Evolutionary conservation across 371 early-diverging fungal species (phyloP).

Genomic region (Smittium culicis): DNA sequence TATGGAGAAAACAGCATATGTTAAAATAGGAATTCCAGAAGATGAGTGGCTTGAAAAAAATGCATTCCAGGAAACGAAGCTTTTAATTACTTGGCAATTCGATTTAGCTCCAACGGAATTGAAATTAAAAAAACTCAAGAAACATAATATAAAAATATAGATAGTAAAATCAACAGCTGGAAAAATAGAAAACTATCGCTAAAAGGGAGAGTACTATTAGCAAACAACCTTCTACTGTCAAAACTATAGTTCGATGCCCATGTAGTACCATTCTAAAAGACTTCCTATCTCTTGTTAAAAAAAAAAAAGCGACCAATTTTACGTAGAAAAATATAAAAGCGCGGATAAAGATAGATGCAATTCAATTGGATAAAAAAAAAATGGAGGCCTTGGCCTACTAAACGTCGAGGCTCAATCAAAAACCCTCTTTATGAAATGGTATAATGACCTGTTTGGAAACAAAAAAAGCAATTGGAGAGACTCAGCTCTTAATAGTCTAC

Average conservation of each 20-base stretch:
- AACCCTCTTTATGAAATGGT: too few species aligned
- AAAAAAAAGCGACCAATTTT: neutral
- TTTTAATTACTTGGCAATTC: neutral
- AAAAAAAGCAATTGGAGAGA: too few species aligned
- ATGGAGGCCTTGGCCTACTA: neutral
- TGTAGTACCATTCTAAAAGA: neutral
- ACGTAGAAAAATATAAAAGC: neutral
- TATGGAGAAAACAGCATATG: neutral
- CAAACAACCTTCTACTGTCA: neutral
- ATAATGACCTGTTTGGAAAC: too few species aligned
- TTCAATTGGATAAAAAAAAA: neutral
- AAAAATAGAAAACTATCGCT: neutral
- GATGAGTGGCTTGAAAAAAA: neutral
- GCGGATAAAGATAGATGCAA: neutral
- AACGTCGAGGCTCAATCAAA: too few species aligned
- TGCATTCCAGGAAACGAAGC: neutral
- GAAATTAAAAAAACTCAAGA: neutral
- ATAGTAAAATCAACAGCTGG: neutral
- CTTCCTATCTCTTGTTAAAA: neutral
- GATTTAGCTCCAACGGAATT: neutral
- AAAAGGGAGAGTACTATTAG: neutral
- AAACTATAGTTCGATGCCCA: neutral
- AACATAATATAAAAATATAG: neutral
- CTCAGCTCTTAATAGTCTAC: too few species aligned
- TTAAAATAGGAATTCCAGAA: neutral